Percentiles rank a stretch among this genome's conserved stretches.
Evolutionary conservation across 2,329 filamentous ascomycete species (phyloP).

Genomic region (Dactylellina haptotyla): DNA sequence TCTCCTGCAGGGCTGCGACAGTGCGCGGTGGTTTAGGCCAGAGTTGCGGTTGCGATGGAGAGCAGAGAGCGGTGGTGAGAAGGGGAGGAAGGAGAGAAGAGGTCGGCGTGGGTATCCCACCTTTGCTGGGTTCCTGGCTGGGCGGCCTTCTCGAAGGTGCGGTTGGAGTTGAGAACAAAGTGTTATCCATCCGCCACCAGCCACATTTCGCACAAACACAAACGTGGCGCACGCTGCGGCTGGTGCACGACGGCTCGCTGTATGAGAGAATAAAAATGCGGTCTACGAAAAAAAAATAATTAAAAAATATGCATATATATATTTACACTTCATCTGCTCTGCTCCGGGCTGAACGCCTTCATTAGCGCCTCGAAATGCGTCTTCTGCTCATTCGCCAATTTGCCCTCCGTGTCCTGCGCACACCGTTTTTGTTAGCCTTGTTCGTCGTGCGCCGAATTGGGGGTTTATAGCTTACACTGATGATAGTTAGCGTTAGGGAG

Average conservation of each 20-base stretch:
- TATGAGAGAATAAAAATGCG: neutral
- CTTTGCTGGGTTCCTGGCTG: constrained; percentile 7
- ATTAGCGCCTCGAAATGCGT: constrained; percentile 77
- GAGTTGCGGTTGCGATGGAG: constrained; percentile 35
- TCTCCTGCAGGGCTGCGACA: neutral
- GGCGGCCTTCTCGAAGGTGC: constrained; percentile 48
- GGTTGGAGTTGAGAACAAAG: constrained; percentile 55
- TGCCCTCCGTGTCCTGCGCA: constrained; percentile 70
- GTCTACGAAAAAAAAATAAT: neutral
- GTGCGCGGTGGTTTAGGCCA: constrained; percentile 37
- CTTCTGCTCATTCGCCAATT: constrained; percentile 78
- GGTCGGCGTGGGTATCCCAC: constrained; percentile 51
- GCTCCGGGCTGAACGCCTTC: constrained; percentile 62
- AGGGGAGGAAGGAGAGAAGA: constrained; percentile 21
- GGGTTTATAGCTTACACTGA: constrained; percentile 68
- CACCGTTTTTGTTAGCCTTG: constrained; percentile 58
- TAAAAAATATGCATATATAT: neutral
- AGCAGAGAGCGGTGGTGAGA: constrained; percentile 30
- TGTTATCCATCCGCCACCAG: constrained; percentile 49
- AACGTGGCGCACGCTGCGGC: neutral
- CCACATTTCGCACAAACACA: constrained; percentile 8
- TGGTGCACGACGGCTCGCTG: constrained; percentile 4
- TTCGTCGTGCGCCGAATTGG: neutral
- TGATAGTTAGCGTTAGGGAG: constrained; percentile 90
- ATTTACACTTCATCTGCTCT: constrained; percentile 40